Evolutionary conservation across 371 early-diverging fungal genomes (phyloP).

Genomic region (Parasitella parasitica): DNA sequence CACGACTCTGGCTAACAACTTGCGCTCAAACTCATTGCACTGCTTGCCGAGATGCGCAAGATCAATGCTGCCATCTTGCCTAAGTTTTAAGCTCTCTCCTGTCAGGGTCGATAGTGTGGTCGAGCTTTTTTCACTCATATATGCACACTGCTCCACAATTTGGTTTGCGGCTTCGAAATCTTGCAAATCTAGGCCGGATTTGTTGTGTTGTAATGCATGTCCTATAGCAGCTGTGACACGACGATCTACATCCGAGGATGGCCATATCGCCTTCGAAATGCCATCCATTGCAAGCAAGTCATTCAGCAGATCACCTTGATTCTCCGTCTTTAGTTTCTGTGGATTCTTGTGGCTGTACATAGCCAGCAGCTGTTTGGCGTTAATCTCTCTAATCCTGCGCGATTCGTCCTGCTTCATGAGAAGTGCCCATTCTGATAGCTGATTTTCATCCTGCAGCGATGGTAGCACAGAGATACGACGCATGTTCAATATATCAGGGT

Average conservation of each 20-base stretch:
- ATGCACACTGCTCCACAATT: constrained; percentile 19
- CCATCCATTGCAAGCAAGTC: constrained; percentile 7
- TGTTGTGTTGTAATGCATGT: constrained; percentile 25
- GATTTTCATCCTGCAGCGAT: constrained; percentile 12
- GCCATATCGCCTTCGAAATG: constrained; percentile 35
- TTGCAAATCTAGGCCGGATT: constrained; percentile 13
- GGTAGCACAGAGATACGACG: constrained; percentile 26
- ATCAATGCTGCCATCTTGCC: constrained; percentile 17
- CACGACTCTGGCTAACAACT: constrained; percentile 60
- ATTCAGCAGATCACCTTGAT: not conserved
- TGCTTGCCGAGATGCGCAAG: constrained; percentile 25
- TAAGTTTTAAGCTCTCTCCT: not conserved
- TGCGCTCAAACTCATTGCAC: constrained; percentile 57
- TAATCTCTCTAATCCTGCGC: constrained; percentile 41
- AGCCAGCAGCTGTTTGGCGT: constrained; percentile 40
- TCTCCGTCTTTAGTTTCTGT: not conserved
- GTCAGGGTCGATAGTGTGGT: constrained; percentile 2
- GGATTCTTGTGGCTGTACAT: constrained; percentile 27
- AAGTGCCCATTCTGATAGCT: constrained; percentile 18
- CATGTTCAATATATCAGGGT: constrained; percentile 26
- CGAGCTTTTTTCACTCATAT: constrained; percentile 1
- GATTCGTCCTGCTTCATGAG: constrained; percentile 36
- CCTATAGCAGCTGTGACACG: constrained; percentile 39
- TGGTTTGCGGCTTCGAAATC: constrained; percentile 29
- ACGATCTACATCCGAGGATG: constrained; percentile 30